Percentiles rank a stretch among this genome's conserved stretches.
These are phyloP conservation scores for Xylaria intraflava DNA, from an alignment of 495 filamentous ascomycete species.

Conservation along the genomic window DNA sequence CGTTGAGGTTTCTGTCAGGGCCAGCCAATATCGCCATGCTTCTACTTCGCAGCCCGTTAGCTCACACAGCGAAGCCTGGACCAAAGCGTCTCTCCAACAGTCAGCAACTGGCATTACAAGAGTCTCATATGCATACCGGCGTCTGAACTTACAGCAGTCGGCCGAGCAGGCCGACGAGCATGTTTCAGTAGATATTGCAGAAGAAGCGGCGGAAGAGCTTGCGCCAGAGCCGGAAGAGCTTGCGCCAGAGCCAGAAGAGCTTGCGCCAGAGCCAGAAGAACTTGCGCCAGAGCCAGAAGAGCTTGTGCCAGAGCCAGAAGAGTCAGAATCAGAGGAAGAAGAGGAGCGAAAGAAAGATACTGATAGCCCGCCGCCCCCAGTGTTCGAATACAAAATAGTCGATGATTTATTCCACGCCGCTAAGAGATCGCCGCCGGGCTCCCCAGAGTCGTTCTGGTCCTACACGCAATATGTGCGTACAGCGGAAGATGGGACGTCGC, in stretches of 20 bases:
- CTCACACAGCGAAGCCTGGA: not conserved
- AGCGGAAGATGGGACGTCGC: conserved; percentile 22
- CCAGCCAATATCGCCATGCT: not conserved
- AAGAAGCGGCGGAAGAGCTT: conserved; percentile 7
- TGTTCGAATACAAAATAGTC: conserved; percentile 39
- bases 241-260: no score
- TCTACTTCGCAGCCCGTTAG: not conserved
- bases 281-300: conserved; percentile 5
- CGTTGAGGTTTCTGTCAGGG: not conserved
- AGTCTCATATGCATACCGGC: not conserved
- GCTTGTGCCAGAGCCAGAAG: not conserved
- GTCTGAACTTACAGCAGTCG: no score
- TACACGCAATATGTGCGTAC: conserved; percentile 55
- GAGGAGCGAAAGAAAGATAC: not conserved
- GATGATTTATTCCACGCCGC: conserved; percentile 39
- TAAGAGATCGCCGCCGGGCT: conserved; percentile 31
- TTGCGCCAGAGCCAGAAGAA: not conserved
- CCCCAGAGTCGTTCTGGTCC: conserved; percentile 55
- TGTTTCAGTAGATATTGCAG: not conserved
- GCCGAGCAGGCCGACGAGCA: not conserved
- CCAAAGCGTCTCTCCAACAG: not conserved
- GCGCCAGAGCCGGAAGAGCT: not conserved
- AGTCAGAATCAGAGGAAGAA: not conserved
- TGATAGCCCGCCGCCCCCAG: conserved; percentile 26
- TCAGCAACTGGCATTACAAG: not conserved